Base-by-base conservation (phyloP, 2,329 filamentous ascomycete genomes). In the Calonectria pauciramosa region DNA sequence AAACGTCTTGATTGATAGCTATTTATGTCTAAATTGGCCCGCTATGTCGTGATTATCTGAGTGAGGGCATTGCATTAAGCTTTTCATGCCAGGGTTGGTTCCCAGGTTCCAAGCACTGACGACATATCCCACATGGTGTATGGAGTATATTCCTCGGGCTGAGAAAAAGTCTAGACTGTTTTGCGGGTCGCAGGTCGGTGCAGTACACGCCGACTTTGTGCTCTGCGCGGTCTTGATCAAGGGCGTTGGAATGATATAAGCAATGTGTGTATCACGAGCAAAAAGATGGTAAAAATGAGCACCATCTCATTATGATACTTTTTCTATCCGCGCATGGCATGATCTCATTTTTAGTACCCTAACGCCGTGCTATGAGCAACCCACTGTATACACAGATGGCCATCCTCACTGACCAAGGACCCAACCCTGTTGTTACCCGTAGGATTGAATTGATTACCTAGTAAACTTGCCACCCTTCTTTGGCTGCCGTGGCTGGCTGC, bases 401-500 rank as follows among this genome's bases (percentile, higher is more conserved):
- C 71, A 72, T 70, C 71, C 73, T 75, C n/a, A 47, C 44, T 47
- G 74, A 73, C 73, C 64, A 67, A 70, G 70, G 59, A 60, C 66
- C 72, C 47, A 41, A 60, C 56, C 73, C 70, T 70, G 65, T 71
- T 70, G 65, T 71, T 70, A 65, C 44, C 71, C 60, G 34, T 28
- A 51, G 54, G 47, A 26, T 51, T 77, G 44, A 70, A 47, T 32
- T 41, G 14, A 54, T 70, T 70, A 80, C 74, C 78, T 81, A 41
- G 74, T 78, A 47, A 80, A 81, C 65, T 80, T 81, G 70, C 72
- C 74, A 32, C 76, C 73, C 11, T 74, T 76, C 84, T 70, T 70
- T 51, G 44, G 68, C 47, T 95, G 94, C 81, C 89, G 90, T 41
- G 94, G 94, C 86, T 97, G 95, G 82, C 93, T 95, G 49, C 95